Conservation (phyloP, 345 rosid species). For the Brassica nigra region DNA sequence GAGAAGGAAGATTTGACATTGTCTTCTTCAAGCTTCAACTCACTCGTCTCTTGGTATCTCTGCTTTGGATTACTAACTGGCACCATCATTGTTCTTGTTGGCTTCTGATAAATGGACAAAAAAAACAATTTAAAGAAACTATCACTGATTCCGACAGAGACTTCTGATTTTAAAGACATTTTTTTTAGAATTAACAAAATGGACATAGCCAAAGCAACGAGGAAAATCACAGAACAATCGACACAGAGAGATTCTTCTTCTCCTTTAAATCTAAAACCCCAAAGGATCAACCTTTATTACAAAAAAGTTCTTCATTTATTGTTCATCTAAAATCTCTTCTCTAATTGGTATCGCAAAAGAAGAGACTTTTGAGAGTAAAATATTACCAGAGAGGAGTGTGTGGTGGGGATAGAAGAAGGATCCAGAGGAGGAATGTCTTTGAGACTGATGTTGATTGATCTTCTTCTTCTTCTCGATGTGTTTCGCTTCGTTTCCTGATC, state of each 20-base stretch:
- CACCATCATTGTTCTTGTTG: constrained; percentile 18
- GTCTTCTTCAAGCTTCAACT: constrained; percentile 3
- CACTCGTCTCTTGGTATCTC: constrained; percentile 13
- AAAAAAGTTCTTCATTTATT: too few species aligned
- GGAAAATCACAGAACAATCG: neutral
- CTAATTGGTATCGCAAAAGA: too few species aligned
- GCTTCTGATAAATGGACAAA: constrained; percentile 34
- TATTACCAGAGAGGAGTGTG: constrained; percentile 22
- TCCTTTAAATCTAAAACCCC: neutral
- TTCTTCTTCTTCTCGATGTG: neutral
- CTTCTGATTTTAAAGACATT: neutral
- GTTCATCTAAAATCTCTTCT: too few species aligned
- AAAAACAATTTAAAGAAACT: constrained; percentile 1
- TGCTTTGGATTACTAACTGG: neutral
- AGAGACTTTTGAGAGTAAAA: neutral
- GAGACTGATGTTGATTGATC: constrained; percentile 31
- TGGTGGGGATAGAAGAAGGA: constrained; percentile 27
- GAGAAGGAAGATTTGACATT: constrained; percentile 24
- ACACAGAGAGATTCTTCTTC: neutral
- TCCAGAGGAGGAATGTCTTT: constrained; percentile 36
- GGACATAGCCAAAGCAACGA: neutral
- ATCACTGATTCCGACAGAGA: constrained; percentile 15
- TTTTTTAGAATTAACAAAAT: too few species aligned
- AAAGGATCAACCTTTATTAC: neutral
- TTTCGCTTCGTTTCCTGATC: constrained; percentile 28